These are phyloP conservation scores for Alternaria brassicae DNA, from an alignment of 2,329 filamentous ascomycete genomes.

Conservation along the genomic window DNA sequence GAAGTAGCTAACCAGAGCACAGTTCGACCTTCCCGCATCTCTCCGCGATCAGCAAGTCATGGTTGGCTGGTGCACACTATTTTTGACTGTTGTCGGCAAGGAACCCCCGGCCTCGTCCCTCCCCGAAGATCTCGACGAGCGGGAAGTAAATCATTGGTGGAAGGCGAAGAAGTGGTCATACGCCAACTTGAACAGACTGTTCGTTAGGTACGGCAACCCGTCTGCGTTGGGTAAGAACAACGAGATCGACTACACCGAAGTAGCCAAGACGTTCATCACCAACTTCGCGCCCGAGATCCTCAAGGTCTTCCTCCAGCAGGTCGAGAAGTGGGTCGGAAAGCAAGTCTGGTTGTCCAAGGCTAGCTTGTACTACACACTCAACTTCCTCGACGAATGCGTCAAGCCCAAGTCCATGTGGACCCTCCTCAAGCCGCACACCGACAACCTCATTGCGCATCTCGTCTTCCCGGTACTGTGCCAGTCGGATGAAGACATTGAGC, in stretches of 20 bases:
- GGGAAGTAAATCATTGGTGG: slow-evolving; percentile 98
- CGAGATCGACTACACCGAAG: slow-evolving; percentile 76
- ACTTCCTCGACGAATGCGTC: slow-evolving; percentile 96
- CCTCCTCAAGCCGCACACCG: slow-evolving; percentile 90
- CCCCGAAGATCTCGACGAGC: slow-evolving; percentile 79
- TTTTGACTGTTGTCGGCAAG: slow-evolving; percentile 89
- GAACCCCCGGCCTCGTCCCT: slow-evolving; percentile 79
- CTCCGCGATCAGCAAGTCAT: slow-evolving; percentile 83
- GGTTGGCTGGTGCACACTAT: slow-evolving; percentile 95
- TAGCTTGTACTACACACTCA: slow-evolving; percentile 89
- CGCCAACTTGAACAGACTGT: slow-evolving; percentile 94
- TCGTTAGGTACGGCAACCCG: slow-evolving; percentile 94
- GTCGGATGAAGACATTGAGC: slow-evolving; percentile 87
- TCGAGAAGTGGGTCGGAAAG: slow-evolving; percentile 97
- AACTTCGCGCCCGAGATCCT: slow-evolving; percentile 96
- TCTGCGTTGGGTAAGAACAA: slow-evolving; percentile 75
- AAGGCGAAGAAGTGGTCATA: slow-evolving; percentile 99
- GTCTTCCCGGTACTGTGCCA: slow-evolving; percentile 96
- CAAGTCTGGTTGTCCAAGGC: slow-evolving; percentile 93
- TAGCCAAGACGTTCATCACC: slow-evolving; percentile 87
- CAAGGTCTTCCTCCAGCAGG: slow-evolving; percentile 90
- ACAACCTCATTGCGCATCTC: slow-evolving; percentile 90
- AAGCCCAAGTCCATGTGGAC: slow-evolving; percentile 98
- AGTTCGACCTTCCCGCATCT: slow-evolving; percentile 85
- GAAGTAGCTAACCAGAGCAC: slow-evolving; percentile 39